Base-by-base conservation (phyloP, 1,284 basidiomycete genomes). In the Sporisorium scitamineum region DNA sequence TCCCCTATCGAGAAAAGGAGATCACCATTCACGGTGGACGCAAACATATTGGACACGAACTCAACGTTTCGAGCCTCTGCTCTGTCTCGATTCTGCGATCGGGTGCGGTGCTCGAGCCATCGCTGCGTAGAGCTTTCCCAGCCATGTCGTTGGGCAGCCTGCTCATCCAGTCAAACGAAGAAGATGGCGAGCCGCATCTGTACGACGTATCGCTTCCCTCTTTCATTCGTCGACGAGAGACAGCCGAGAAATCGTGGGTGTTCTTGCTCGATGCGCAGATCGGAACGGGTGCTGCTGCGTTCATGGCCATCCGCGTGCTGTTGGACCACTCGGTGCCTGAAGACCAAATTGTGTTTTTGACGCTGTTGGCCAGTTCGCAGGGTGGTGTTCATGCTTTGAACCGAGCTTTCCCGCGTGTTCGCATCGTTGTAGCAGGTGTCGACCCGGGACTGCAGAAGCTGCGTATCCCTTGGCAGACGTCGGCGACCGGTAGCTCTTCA, bases 231-330 rank as follows among this genome's bases (percentile, higher is more conserved):
- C 54, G 65, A 18, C 61, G 81, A 8, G 54, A 66, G 26, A 66
- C 59, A 7, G 82, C 94, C 1, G 85, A 88, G 64, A 87, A 92
- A 47, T 88, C 92, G 2, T 94, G 91, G 88, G 94, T 96, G 0
- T 91, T 97, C 84, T 86, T 99, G n/a, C 88, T 97, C 32, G 96
- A 98, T 84, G 93, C 93, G 4, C 95, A 96, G 90, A 94, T 98
- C 85, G 94, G 94, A 5, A 98, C 95, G 0, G 96, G 92, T 3
- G 95, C 96, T 0, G 91, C 95, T 5, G 95, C 94, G 0, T 92
- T 95, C 86, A 98, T 98, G 96, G 93, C 94, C 0, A 93, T 99
- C 63, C 91, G 96, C n/a, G 90, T 97, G 5, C 88, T 98, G 18
- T 89, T 98, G 27, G 96, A 99, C 83, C 96, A 99, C 81, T 95